phyloP scores from a whole-genome alignment of 139 green algal genomes.

The Pycnococcus provasolii region DNA sequence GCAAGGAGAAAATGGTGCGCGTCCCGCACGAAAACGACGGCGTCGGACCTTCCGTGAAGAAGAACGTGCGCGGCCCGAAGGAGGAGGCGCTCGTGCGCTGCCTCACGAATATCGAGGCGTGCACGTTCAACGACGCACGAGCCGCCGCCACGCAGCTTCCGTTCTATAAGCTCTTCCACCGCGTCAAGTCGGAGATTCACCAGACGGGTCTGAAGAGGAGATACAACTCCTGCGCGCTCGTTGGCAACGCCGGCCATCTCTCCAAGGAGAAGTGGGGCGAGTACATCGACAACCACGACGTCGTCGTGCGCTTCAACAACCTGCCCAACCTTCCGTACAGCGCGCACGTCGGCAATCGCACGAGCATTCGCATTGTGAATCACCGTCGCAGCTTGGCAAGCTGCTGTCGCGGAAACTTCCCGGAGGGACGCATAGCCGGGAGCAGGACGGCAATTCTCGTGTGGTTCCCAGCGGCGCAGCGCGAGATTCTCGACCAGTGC shows the following conservation, averaged over 20 bases:
- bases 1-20: constrained; percentile 2
- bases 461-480: constrained; percentile 11
- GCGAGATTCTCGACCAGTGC: constrained; percentile 18
- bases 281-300: constrained; percentile 24
- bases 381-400: constrained; percentile 2
- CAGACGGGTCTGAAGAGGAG: not conserved
- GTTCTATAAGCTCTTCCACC: not conserved
- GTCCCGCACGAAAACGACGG: constrained; percentile 23
- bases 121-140: not conserved
- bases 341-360: constrained; percentile 14
- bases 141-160: not conserved
- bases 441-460: constrained; percentile 7
- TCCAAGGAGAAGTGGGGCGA: constrained; percentile 13
- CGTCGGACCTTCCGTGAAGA: constrained; percentile 4
- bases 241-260: constrained; percentile 19
- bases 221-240: constrained; percentile 18
- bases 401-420: constrained; percentile 18
- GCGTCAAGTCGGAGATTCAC: not conserved
- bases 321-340: not conserved
- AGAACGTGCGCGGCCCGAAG: constrained; percentile 14
- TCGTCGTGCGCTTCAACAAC: constrained; percentile 21
- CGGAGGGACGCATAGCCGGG: constrained; percentile 2
- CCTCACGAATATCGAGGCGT: constrained; percentile 8
- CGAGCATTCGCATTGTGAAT: constrained; percentile 12
- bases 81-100: too few relatives aligned